phyloP scores from a whole-genome alignment of 2,329 filamentous ascomycete species.

The Penicillium concentricum region DNA sequence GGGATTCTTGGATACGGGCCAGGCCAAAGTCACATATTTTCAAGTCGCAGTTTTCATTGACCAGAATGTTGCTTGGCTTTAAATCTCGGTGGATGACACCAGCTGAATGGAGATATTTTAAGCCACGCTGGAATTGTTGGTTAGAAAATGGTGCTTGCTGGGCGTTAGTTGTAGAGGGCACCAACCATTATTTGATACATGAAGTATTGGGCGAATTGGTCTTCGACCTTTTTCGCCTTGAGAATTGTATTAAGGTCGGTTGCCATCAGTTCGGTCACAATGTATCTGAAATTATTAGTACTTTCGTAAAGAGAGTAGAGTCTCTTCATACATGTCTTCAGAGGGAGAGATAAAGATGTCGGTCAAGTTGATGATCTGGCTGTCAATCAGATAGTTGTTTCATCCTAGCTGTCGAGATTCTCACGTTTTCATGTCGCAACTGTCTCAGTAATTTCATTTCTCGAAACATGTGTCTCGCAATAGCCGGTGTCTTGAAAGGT shows the following conservation, averaged over 20 bases:
- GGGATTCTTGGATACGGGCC: slow-evolving; percentile 93
- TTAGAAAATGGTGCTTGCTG: neutral
- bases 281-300: slow-evolving; percentile 64
- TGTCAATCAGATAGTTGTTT: slow-evolving; percentile 17
- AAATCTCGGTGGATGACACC: slow-evolving; percentile 96
- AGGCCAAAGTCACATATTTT: slow-evolving; percentile 99
- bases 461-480: slow-evolving; percentile 94
- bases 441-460: slow-evolving; percentile 97
- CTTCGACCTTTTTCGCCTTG: slow-evolving; percentile 91
- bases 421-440: slow-evolving; percentile 90
- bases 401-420: slow-evolving; percentile 18
- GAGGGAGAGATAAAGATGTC: slow-evolving; percentile 99
- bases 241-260: slow-evolving; percentile 94
- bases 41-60: slow-evolving; percentile 98
- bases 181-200: slow-evolving; percentile 93
- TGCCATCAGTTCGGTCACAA: slow-evolving; percentile 94
- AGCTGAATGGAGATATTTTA: slow-evolving; percentile 98
- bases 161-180: neutral
- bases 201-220: slow-evolving; percentile 99
- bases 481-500: slow-evolving; percentile 96
- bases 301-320: neutral
- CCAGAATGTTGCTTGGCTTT: slow-evolving; percentile 97
- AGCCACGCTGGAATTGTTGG: slow-evolving; percentile 65
- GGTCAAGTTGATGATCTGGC: slow-evolving; percentile 89
- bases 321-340: slow-evolving; percentile 80